phyloP scores from a whole-genome alignment of 2,329 filamentous ascomycete genomes.

The Waltergamsia citrina region DNA sequence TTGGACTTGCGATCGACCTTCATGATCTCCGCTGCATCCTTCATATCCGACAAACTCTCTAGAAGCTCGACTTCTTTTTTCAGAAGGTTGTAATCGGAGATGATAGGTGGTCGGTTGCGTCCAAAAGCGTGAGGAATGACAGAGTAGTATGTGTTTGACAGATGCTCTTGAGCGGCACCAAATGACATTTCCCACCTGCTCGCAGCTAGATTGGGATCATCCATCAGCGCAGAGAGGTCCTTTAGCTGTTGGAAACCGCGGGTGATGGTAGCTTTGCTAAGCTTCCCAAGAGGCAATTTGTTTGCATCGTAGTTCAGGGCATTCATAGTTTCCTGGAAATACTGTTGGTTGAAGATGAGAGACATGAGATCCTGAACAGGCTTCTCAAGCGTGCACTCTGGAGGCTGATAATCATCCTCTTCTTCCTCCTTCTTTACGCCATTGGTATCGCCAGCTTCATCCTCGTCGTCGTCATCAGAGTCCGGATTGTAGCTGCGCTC shows the following conservation, averaged over 20 bases:
- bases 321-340: slow-evolving; percentile 58
- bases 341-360: slow-evolving; percentile 73
- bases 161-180: slow-evolving; percentile 38
- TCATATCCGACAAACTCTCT: slow-evolving; percentile 78
- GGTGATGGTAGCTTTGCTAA: slow-evolving; percentile 69
- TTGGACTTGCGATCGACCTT: slow-evolving; percentile 46
- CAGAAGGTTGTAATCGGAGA: slow-evolving; percentile 44
- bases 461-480: slow-evolving; percentile 44
- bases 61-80: slow-evolving; percentile 73
- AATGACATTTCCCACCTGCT: slow-evolving; percentile 29
- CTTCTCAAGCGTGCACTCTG: slow-evolving; percentile 46
- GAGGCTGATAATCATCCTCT: slow-evolving; percentile 19
- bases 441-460: slow-evolving; percentile 13
- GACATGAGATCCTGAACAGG: slow-evolving; percentile 61
- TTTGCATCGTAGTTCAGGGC: slow-evolving; percentile 62
- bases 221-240: slow-evolving; percentile 59
- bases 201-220: slow-evolving; percentile 36
- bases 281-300: slow-evolving; percentile 75
- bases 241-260: slow-evolving; percentile 71
- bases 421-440: slow-evolving; percentile 23
- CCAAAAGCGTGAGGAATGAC: slow-evolving; percentile 77
- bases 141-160: slow-evolving; percentile 74
- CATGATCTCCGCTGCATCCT: slow-evolving; percentile 69
- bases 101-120: slow-evolving; percentile 61
- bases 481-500: slow-evolving; percentile 69